Conservation (phyloP, 2,329 filamentous ascomycete genomes). For the Penicillium hesseltinei region DNA sequence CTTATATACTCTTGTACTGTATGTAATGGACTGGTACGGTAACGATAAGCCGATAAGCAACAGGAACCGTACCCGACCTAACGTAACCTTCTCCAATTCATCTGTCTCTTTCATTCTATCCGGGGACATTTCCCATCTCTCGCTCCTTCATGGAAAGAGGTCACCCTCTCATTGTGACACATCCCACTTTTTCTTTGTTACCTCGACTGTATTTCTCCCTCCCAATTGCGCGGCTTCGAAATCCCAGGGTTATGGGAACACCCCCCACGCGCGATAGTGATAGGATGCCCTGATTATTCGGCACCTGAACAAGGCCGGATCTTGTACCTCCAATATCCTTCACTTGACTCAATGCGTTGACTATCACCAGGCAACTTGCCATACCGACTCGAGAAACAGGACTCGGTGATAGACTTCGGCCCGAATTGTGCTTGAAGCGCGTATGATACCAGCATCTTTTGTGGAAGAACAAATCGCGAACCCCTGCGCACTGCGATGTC, state of each 20-base stretch:
- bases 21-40: background rate
- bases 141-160: slow-evolving; percentile 7
- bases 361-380: background rate
- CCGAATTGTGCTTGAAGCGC: slow-evolving; percentile 2
- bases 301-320: slow-evolving; percentile 14
- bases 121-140: slow-evolving; percentile 7
- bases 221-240: slow-evolving; percentile 2
- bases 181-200: slow-evolving; percentile 4
- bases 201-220: background rate
- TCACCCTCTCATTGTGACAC: slow-evolving; percentile 7
- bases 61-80: slow-evolving; percentile 1
- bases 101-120: slow-evolving; percentile 7
- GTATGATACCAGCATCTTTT: slow-evolving; percentile 9
- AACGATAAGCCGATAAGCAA: slow-evolving; percentile 12
- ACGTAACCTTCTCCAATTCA: slow-evolving; percentile 12
- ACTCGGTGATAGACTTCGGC: background rate
- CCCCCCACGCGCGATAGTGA: slow-evolving; percentile 7
- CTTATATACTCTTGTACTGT: too few relatives aligned
- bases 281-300: slow-evolving; percentile 20
- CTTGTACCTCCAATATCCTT: slow-evolving; percentile 7
- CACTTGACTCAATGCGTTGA: slow-evolving; percentile 24
- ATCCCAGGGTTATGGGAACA: slow-evolving; percentile 10
- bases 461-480: slow-evolving; percentile 16
- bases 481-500: slow-evolving; percentile 40
- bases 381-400: background rate